phyloP scores from a whole-genome alignment of 305 asterid species.

The Fraxinus platypoda region DNA sequence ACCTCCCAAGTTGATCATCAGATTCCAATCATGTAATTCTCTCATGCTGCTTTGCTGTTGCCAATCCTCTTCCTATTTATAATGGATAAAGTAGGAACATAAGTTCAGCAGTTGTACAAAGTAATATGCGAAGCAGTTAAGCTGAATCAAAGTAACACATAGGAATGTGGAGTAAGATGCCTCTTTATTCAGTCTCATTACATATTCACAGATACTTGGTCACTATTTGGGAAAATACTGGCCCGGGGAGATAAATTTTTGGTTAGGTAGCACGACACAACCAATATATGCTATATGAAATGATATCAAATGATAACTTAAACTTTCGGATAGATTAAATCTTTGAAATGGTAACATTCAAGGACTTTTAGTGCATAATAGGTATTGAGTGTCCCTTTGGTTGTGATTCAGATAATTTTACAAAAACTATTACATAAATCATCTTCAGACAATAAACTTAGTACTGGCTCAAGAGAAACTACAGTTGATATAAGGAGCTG shows the following conservation, averaged over 20 bases:
- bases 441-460: background rate
- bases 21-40: background rate
- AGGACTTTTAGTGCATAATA: background rate
- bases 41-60: background rate
- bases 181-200: background rate
- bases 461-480: background rate
- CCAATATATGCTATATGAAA: background rate
- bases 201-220: background rate
- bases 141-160: background rate
- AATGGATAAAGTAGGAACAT: background rate
- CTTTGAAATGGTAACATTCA: background rate
- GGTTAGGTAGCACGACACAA: background rate
- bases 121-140: background rate
- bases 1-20: background rate
- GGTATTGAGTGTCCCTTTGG: background rate
- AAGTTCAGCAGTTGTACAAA: background rate
- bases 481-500: background rate
- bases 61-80: background rate
- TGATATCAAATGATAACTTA: background rate
- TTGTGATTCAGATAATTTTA: background rate
- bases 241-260: background rate
- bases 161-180: background rate
- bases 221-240: background rate
- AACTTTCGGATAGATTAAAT: background rate
- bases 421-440: background rate